A percentile compares a stretch with the other conserved stretches of the same genome.
Evolutionary conservation across 2,329 filamentous ascomycete species (phyloP).

Genomic region (Helotiales sp.): DNA sequence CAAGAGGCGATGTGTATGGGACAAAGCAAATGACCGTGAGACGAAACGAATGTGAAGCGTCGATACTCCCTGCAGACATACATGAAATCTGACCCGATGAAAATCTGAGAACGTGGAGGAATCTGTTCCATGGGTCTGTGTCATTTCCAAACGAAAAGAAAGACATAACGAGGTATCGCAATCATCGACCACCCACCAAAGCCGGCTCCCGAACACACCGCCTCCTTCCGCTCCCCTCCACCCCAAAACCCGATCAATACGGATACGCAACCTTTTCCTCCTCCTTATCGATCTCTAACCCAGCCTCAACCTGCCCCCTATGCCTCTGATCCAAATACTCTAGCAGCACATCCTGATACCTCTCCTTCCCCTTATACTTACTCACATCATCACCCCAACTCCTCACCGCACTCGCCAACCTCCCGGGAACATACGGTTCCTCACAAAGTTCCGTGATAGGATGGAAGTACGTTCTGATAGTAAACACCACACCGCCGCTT

Average conservation of each 20-base stretch:
- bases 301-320: slow-evolving; percentile 67
- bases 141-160: neutral
- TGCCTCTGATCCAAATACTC: slow-evolving; percentile 77
- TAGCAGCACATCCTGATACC: slow-evolving; percentile 71
- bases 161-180: neutral
- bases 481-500: slow-evolving; percentile 58
- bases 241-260: too few species aligned
- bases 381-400: slow-evolving; percentile 81
- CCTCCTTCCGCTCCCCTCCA: neutral
- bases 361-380: slow-evolving; percentile 75
- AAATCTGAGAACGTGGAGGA: neutral
- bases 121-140: neutral
- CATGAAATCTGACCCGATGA: too few species aligned
- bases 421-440: slow-evolving; percentile 73
- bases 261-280: slow-evolving; percentile 64
- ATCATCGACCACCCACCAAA: neutral
- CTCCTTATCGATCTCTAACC: slow-evolving; percentile 62
- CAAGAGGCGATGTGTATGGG: too few species aligned
- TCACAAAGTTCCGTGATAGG: slow-evolving; percentile 54
- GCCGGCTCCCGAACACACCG: neutral
- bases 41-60: too few species aligned
- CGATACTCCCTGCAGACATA: too few species aligned
- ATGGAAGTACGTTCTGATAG: slow-evolving; percentile 64
- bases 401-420: slow-evolving; percentile 74
- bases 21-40: too few species aligned